Conservation (phyloP, 2,329 filamentous ascomycete species). For the Xylariaceae sp. region DNA sequence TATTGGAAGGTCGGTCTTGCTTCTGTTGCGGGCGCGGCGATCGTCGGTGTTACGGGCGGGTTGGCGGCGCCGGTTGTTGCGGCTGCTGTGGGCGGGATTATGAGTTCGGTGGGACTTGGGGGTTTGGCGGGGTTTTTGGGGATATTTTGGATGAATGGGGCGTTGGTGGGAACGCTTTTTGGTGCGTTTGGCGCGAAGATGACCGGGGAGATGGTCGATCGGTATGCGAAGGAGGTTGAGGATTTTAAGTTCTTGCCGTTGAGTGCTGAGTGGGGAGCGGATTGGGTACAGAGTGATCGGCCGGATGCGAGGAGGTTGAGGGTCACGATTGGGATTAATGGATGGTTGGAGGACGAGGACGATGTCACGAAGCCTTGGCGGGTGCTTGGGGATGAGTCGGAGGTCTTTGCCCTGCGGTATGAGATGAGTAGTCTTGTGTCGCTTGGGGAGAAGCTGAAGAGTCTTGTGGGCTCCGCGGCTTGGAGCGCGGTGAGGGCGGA, state of each 20-base stretch:
- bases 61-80: slow-evolving; percentile 86
- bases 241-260: slow-evolving; percentile 78
- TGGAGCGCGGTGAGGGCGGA: slow-evolving; percentile 72
- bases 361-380: slow-evolving; percentile 80
- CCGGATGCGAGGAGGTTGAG: slow-evolving; percentile 53
- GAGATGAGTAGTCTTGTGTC: slow-evolving; percentile 74
- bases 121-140: slow-evolving; percentile 84
- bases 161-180: slow-evolving; percentile 82
- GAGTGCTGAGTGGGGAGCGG: slow-evolving; percentile 40
- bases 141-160: slow-evolving; percentile 78
- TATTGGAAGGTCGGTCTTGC: slow-evolving; percentile 92
- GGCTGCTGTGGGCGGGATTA: slow-evolving; percentile 76
- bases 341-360: slow-evolving; percentile 73
- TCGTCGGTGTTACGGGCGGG: slow-evolving; percentile 89
- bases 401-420: slow-evolving; percentile 81
- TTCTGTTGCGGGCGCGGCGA: slow-evolving; percentile 78
- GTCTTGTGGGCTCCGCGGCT: slow-evolving; percentile 69
- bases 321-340: slow-evolving; percentile 81
- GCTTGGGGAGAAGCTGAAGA: slow-evolving; percentile 68
- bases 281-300: slow-evolving; percentile 24
- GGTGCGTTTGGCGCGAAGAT: slow-evolving; percentile 82
- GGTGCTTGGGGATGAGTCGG: slow-evolving; percentile 64
- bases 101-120: slow-evolving; percentile 80
- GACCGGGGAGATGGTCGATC: slow-evolving; percentile 79
- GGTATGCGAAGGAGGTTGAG: slow-evolving; percentile 81